phyloP scores from a whole-genome alignment of 306 rosid species.

The Fragaria iinumae region DNA sequence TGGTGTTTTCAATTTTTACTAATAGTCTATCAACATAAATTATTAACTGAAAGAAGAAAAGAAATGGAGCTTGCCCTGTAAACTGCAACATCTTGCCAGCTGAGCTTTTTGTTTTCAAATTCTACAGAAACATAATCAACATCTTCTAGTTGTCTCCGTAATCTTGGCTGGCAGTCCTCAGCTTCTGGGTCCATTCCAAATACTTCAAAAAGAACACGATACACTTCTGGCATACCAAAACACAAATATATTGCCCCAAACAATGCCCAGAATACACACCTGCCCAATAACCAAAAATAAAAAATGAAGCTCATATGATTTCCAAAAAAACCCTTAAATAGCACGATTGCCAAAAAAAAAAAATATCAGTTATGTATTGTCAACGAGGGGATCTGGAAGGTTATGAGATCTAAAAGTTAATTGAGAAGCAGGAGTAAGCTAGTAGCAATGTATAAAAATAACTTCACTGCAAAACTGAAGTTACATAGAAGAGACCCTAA shows the following conservation, averaged over 20 bases:
- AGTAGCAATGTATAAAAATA: not conserved
- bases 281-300: constrained; percentile 36
- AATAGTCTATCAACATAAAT: constrained; percentile 16
- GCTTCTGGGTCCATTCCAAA: constrained; percentile 96
- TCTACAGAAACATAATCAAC: constrained; percentile 89
- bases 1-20: not conserved
- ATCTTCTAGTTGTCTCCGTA: constrained; percentile 92
- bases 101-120: constrained; percentile 71
- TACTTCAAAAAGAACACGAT: constrained; percentile 94
- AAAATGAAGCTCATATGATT: constrained; percentile 17
- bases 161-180: constrained; percentile 77
- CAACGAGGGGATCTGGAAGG: constrained; percentile 22
- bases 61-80: constrained; percentile 63
- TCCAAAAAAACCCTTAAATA: constrained; percentile 5
- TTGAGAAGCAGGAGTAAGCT: not conserved
- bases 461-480: not conserved
- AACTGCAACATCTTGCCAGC: constrained; percentile 87
- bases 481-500: not conserved
- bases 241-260: constrained; percentile 96
- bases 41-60: constrained; percentile 1
- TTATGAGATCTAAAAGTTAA: constrained; percentile 5
- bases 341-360: not conserved
- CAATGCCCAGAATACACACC: constrained; percentile 95
- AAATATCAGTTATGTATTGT: not conserved
- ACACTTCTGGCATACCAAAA: constrained; percentile 92